Conservation (phyloP, 148 eudicot genomes). For the Euryodendron excelsum region DNA sequence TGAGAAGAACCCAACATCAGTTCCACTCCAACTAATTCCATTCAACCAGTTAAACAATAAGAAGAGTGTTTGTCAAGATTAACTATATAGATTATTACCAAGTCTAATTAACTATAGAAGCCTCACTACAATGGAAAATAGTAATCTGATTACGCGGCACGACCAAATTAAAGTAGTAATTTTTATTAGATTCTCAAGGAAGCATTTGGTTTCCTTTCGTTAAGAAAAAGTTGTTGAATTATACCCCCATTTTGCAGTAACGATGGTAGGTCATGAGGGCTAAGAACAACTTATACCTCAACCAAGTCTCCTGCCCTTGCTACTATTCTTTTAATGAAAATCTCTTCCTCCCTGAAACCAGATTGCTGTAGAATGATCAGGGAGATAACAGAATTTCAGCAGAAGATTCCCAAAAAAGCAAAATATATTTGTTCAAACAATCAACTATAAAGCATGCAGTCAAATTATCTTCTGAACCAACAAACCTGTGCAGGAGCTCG, state of each 20-base stretch:
- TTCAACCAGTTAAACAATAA: not conserved
- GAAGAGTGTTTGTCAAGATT: not conserved
- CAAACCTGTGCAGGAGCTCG: constrained; percentile 16
- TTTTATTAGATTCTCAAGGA: not conserved
- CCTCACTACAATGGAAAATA: not conserved
- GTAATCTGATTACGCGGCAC: not conserved
- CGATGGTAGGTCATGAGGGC: not conserved
- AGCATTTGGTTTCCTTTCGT: not conserved
- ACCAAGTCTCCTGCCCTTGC: constrained; percentile 21
- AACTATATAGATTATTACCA: too few species aligned
- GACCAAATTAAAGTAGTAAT: not conserved
- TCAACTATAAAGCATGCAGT: too few species aligned
- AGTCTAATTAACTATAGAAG: not conserved
- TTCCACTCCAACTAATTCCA: not conserved
- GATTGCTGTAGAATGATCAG: constrained; percentile 4
- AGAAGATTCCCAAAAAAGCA: not conserved
- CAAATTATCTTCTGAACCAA: not conserved
- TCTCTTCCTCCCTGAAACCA: constrained; percentile 15
- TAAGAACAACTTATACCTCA: constrained; percentile 14
- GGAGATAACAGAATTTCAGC: not conserved
- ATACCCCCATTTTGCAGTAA: not conserved
- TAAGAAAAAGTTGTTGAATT: not conserved
- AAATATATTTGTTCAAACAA: not conserved
- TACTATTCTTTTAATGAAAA: constrained; percentile 21
- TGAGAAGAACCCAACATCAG: not conserved